Percentiles rank a stretch among this genome's conserved stretches.
Conservation (phyloP, 2,329 filamentous ascomycete species). For the Aspergillus luchuensis region DNA sequence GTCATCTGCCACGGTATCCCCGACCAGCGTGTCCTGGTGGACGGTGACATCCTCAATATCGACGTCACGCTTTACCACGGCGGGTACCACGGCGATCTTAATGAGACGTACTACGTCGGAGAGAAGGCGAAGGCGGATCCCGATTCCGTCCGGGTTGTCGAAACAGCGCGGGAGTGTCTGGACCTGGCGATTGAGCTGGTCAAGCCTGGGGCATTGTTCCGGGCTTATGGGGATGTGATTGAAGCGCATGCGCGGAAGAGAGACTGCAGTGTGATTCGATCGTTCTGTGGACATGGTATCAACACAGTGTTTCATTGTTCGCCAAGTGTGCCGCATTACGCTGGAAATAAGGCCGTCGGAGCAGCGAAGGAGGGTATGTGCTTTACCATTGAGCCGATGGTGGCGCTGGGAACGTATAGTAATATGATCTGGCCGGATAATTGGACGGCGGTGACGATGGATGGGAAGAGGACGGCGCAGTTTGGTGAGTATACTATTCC, state of each 20-base stretch:
- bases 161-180: slow-evolving; percentile 79
- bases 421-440: slow-evolving; percentile 95
- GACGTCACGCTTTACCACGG: slow-evolving; percentile 88
- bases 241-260: slow-evolving; percentile 82
- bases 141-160: slow-evolving; percentile 80
- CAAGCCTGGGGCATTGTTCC: slow-evolving; percentile 82
- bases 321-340: slow-evolving; percentile 91
- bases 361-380: slow-evolving; percentile 90
- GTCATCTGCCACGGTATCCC: slow-evolving; percentile 96
- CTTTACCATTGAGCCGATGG: slow-evolving; percentile 96
- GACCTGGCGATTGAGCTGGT: slow-evolving; percentile 81
- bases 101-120: slow-evolving; percentile 95
- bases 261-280: slow-evolving; percentile 80
- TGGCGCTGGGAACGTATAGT: slow-evolving; percentile 77
- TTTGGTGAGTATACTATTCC: slow-evolving; percentile 54
- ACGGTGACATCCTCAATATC: slow-evolving; percentile 92
- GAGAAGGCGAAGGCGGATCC: slow-evolving; percentile 76
- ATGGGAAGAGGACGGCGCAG: slow-evolving; percentile 86
- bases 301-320: slow-evolving; percentile 86
- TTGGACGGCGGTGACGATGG: slow-evolving; percentile 88
- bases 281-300: slow-evolving; percentile 90
- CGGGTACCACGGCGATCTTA: slow-evolving; percentile 88
- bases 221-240: slow-evolving; percentile 81
- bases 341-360: slow-evolving; percentile 91
- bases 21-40: slow-evolving; percentile 75